Evolutionary conservation across 2,329 filamentous ascomycete genomes (phyloP), one percentile per base, ranked within the genome.

Genomic region (Pezicula neosporulosa): DNA sequence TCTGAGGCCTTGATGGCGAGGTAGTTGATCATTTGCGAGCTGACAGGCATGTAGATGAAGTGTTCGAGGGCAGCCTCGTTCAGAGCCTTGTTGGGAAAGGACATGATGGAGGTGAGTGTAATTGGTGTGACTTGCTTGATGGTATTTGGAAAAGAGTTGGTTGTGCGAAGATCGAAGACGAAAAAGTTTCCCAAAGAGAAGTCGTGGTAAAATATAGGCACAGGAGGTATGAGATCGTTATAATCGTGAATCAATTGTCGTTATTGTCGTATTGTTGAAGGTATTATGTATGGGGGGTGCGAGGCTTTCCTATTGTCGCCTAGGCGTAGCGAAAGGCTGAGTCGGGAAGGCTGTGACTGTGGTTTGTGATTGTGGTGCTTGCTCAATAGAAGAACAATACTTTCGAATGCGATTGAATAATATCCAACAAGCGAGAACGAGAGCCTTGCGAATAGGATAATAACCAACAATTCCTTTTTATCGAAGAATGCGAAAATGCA

Each of bases 31-130:
- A 94, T 94, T 50, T 86, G 79, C 61, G 78, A 78, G 65, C 79
- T 84, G 57, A 94, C 89, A 9, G 86, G 85, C 61, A 82, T 80
- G 72, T 87, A 89, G 73, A 94, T 82, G 68, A 94, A 93, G 64
- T 88, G 81, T 64, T 92, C 87, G 58, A 94, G 78, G 46, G 89
- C 89, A 49, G 80, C 80, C 68, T 85, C 82, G 76, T 91, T 91
- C 33, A 63, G 51, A 38, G 55, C 48, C 44, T 37, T 39, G 36
- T 37, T 35, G 3, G 50, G 43, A 37, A 21, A 56, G 28, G 56
- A 36, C 60, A 62, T 61, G 46, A 36, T 48, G 27, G 30, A 9
- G 27, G 42, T 13, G 50, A 7, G 3, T 46, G 19, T 13, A 42
- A 37, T 13, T 51, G 12, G 3, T 46, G 19, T 13, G 44, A 37